phyloP scores from a whole-genome alignment of 1,284 basidiomycete genomes.

The Cutaneotrichosporon sp. region DNA sequence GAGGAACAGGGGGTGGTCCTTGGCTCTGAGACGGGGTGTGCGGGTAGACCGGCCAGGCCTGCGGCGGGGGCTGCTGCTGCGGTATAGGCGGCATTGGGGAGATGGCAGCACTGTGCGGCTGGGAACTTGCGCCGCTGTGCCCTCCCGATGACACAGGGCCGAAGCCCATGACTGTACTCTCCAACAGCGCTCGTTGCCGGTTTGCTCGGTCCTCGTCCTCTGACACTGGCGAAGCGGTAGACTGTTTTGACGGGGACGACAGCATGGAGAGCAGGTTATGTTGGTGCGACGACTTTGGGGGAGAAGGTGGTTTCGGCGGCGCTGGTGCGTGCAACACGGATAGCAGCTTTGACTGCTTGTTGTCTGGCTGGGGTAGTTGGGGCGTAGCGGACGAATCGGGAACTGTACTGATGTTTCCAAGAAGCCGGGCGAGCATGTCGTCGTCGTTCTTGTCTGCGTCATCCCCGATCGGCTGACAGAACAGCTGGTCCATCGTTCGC shows the following conservation, averaged over 20 bases:
- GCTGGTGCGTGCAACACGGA: conserved; percentile 3
- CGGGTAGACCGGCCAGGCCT: neutral
- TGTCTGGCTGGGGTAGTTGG: neutral
- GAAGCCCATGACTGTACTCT: neutral
- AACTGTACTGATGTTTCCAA: conserved; percentile 24
- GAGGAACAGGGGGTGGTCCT: neutral
- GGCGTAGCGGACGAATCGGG: neutral
- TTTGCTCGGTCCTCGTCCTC: neutral
- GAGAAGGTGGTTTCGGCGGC: neutral
- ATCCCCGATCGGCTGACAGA: conserved; percentile 23
- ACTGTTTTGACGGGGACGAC: conserved; percentile 3
- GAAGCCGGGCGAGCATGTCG: conserved; percentile 32
- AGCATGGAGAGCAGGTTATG: conserved; percentile 16
- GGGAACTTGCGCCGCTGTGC: neutral
- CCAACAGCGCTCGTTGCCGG: conserved; percentile 5
- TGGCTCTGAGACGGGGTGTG: neutral
- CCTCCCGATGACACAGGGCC: neutral
- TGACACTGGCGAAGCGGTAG: neutral
- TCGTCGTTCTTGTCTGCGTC: conserved; percentile 22
- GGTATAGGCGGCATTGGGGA: neutral
- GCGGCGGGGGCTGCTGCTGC: neutral
- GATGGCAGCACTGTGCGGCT: neutral
- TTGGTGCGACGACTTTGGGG: conserved; percentile 12
- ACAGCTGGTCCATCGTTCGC: conserved; percentile 31
- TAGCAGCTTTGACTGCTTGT: conserved; percentile 16